Base-by-base conservation (phyloP, 2,329 filamentous ascomycete species). In the Alternaria panax region DNA sequence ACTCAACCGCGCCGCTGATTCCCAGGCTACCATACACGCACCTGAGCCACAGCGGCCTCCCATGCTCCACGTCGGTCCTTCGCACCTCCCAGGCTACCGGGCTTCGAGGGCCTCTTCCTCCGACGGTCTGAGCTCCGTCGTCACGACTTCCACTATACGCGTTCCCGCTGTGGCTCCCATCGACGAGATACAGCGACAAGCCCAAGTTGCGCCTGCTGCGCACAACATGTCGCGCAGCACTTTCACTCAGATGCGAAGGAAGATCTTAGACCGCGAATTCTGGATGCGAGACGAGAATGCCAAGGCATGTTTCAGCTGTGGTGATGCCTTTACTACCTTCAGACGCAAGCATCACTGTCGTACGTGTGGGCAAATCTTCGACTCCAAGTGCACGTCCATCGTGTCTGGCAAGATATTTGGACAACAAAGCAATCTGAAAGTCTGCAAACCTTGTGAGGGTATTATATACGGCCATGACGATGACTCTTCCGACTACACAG, bases 231-330 rank as follows among this genome's bases (percentile, higher is more conserved):
- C 81, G 14, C 73, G 66, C 22, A 74, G 63, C 34, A 65, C 74
- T 4, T 70, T 77, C 28, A 72, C 77, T 50, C 89, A 91, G 67
- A 90, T 97, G 83, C 88, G 90, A 63, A 91, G 92, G 70, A 93
- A 94, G 72, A 89, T 99, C 7, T 81, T 98, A 45, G 96, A 92
- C 75, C 95, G 93, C 72, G 93, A 98, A 68, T 98, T 97, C 70
- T 98, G 94, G 95, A 99, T 99, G 95, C 92, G 93, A 60, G 95
- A 99, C 75, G 95, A 98, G 73, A 97, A 96, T 63, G 96, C 94
- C 60, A 98, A 96, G 75, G 94, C 97, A 70, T 99, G 95, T 73
- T 99, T 97, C 75, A 87, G 92, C 43, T 99, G 95, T 71, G 92
- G 92, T 43, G 90, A 92, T 59, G 86, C 91, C 2, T 99, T 99